Evolutionary conservation across 2,329 filamentous ascomycete species (phyloP), one percentile per base, ranked within the genome.

Genomic region (Trichoderma simmonsii): DNA sequence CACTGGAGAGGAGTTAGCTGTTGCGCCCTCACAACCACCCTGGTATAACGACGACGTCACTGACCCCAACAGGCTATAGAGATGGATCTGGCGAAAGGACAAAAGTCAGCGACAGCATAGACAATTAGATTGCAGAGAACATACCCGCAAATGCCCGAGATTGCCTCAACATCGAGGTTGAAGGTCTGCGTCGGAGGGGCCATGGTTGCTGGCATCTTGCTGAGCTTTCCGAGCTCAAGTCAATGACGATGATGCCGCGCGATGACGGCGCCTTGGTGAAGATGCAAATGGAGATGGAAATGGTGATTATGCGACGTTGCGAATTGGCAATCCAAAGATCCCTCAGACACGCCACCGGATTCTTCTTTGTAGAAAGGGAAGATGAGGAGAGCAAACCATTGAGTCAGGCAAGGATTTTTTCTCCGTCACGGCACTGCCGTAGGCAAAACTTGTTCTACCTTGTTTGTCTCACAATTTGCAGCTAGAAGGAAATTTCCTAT

Each of bases 111-210:
- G 15, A 56, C 64, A 24, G 21, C 2, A 57, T 32, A 9, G n/a
- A 34, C 12, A 24, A 15, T 4, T 15, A 30, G 14, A n/a, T 4
- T 24, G 5, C 4, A 36, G 6, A 28, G 14, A 18, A 77, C 89
- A 77, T 82, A 93, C 91, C 92, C 95, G 83, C 92, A 94, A 77
- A 98, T 98, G 70, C 95, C 95, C 77, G 93, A 97, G 77, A 98
- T 90, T 73, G 95, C 94, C 79, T 96, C 93, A 73, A 97, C 91
- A 81, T 97, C 93, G 76, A 98, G 86, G 81, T 92, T 91, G 73
- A 89, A 80, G n/a, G 83, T 85, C 48, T 78, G 83, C 24, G 87
- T 87, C 4, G 87, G 86, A 64, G 87, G 87, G 65, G 85, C 86
- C 86, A 89, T 89, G 76, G 74, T 51, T n/a, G 66, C 65, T 24